Base-by-base conservation (phyloP, 441 rosid species). In the Capsella rubella region DNA sequence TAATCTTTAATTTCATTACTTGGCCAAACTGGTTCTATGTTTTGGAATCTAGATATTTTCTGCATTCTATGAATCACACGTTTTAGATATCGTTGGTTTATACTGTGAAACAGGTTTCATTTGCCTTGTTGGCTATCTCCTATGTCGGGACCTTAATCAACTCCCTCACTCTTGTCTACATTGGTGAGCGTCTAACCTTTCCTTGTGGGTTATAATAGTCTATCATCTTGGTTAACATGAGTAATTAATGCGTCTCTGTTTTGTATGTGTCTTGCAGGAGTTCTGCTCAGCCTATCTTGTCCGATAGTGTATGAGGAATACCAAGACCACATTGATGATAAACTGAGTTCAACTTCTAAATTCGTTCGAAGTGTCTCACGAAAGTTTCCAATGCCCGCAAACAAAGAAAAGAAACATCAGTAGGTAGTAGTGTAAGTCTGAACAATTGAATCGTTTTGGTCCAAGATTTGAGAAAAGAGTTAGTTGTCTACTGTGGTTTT, bases 271-370 rank as follows among this genome's bases (percentile, higher is more conserved):
- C 29, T 25, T 56, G 72, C 84, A 95, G 98, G 85, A 67, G 67
- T 87, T 81, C 87, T 92, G 78, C 86, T 95, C 29, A 78, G 88
- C 75, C 82, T 95, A 29, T 87, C 90, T 13, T 82, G 82, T 57
- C 99, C 99, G 13, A 47, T 88, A 18, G 60, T 89, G 21, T 89
- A 89, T 74, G 92, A 87, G 67, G 89, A 88, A 79, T 89, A 78
- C 80, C 91, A 82, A 71, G 87, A 78, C 76, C 92, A 75, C 68
- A 86, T 90, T 61, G 85, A 92, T 74, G 90, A 84, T n/a, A 92
- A 87, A 82, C 78, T 95, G 59, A 72, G 71, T 32, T 78, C 82
- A 29, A 64, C 83, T 9, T 79, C 80, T 50, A 82, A 72, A 80
- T 52, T 80, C 37, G 71, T 89, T 71, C 85, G 83, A 67, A 80